These are phyloP conservation scores for Trichophyton verrucosum DNA, from an alignment of 2,329 filamentous ascomycete genomes.

Conservation along the genomic window DNA sequence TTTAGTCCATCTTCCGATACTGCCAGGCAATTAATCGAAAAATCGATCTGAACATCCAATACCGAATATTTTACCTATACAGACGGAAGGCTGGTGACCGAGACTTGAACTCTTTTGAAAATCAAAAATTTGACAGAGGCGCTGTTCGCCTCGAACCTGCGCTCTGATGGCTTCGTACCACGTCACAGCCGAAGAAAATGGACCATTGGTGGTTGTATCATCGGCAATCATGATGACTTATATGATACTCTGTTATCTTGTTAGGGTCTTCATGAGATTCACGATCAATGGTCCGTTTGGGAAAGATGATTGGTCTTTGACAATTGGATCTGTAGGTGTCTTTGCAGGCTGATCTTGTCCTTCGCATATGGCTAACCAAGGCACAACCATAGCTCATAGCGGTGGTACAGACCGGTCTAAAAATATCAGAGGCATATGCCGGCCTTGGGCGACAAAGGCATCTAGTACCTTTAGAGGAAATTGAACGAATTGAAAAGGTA, in stretches of 20 bases:
- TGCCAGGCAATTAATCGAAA: neutral
- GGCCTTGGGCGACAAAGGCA: slow-evolving; percentile 11
- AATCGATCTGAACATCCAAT: neutral
- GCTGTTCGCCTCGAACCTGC: neutral
- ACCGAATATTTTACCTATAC: neutral
- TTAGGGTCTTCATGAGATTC: slow-evolving; percentile 11
- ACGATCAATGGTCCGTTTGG: slow-evolving; percentile 14
- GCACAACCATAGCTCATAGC: slow-evolving; percentile 9
- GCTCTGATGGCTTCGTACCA: slow-evolving; percentile 7
- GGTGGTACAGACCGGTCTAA: slow-evolving; percentile 11
- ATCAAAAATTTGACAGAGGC: neutral
- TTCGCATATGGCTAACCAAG: neutral
- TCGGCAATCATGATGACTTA: slow-evolving; percentile 12
- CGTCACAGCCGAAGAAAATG: slow-evolving; percentile 12
- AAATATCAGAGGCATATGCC: slow-evolving; percentile 11
- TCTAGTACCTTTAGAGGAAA: slow-evolving; percentile 1
- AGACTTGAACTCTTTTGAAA: neutral
- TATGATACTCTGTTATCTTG: slow-evolving; percentile 12
- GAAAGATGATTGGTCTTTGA: slow-evolving; percentile 12
- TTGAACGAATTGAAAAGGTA: slow-evolving; percentile 10
- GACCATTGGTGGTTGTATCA: slow-evolving; percentile 12
- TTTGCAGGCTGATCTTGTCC: no score
- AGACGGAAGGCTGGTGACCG: neutral
- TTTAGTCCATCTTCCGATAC: neutral
- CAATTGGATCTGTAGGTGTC: slow-evolving; percentile 8